A percentile compares a stretch with the other conserved stretches of the same genome.
phyloP scores from a whole-genome alignment of 192 early-diverging fungal genomes.

The Gigaspora rosea region DNA sequence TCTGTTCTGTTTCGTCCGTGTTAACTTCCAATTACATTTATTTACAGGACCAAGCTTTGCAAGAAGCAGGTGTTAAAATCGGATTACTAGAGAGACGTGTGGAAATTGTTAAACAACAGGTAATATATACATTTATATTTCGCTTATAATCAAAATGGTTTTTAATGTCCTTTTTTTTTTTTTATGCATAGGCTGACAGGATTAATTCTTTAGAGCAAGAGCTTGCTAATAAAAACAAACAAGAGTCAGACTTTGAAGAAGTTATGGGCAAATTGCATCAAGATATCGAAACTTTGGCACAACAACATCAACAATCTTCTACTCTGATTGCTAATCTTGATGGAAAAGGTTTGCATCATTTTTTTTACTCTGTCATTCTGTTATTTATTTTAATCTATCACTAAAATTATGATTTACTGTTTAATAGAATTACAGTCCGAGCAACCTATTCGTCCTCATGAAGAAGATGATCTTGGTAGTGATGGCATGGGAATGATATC shows the following conservation, averaged over 20 bases:
- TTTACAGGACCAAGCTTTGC: conserved; percentile 70
- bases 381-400: background rate
- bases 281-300: conserved; percentile 69
- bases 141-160: background rate
- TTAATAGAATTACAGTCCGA: background rate
- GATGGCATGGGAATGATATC: background rate
- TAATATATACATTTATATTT: conserved; percentile 28
- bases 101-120: conserved; percentile 66
- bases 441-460: background rate
- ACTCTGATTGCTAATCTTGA: conserved; percentile 43
- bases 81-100: conserved; percentile 82
- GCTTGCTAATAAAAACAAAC: conserved; percentile 57
- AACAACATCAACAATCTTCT: conserved; percentile 61
- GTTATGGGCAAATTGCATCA: conserved; percentile 67
- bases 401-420: background rate
- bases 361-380: background rate
- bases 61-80: conserved; percentile 74
- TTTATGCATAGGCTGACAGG: conserved; percentile 51
- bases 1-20: background rate
- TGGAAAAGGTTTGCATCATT: conserved; percentile 26
- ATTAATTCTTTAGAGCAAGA: conserved; percentile 60
- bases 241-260: conserved; percentile 72
- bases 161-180: background rate
- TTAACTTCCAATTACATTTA: background rate
- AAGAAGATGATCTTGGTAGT: background rate